Evolutionary conservation across 176 grass and related monocot species (phyloP).

Genomic region (Avena atlantica): DNA sequence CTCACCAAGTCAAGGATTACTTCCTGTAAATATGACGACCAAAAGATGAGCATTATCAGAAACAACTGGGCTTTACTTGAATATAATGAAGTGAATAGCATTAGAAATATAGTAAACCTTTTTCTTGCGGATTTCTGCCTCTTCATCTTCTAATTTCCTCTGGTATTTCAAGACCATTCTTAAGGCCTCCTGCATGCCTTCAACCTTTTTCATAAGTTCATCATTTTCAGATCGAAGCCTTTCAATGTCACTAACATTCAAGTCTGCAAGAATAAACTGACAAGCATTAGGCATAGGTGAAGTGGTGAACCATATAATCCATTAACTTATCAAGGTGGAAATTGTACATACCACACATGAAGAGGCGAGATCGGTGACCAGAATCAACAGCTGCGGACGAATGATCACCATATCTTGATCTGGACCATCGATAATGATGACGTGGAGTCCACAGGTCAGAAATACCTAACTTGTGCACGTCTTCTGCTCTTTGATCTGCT

Average conservation of each 20-base stretch:
- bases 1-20: conserved; percentile 57
- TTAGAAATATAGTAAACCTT: conserved; percentile 56
- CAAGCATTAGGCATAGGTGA: conserved; percentile 45
- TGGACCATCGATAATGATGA: conserved; percentile 83
- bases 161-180: conserved; percentile 55
- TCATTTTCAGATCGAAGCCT: conserved; percentile 47
- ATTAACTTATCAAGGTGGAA: conserved; percentile 1
- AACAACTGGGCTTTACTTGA: conserved; percentile 21
- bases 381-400: conserved; percentile 61
- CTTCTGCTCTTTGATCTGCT: conserved; percentile 65
- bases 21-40: conserved; percentile 58
- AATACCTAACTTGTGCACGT: conserved; percentile 60
- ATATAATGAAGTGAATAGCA: conserved; percentile 5
- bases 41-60: conserved; percentile 23
- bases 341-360: conserved; percentile 65
- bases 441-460: conserved; percentile 86
- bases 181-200: conserved; percentile 49
- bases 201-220: conserved; percentile 47
- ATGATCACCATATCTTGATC: conserved; percentile 73
- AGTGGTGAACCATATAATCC: not conserved
- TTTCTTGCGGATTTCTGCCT: conserved; percentile 68
- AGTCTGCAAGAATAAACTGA: conserved; percentile 47
- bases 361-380: conserved; percentile 57
- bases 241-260: conserved; percentile 71
- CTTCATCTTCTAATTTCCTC: conserved; percentile 77